These are phyloP conservation scores for Byssoonygena ceratinophila DNA, from an alignment of 2,329 filamentous ascomycete species.

Conservation along the genomic window DNA sequence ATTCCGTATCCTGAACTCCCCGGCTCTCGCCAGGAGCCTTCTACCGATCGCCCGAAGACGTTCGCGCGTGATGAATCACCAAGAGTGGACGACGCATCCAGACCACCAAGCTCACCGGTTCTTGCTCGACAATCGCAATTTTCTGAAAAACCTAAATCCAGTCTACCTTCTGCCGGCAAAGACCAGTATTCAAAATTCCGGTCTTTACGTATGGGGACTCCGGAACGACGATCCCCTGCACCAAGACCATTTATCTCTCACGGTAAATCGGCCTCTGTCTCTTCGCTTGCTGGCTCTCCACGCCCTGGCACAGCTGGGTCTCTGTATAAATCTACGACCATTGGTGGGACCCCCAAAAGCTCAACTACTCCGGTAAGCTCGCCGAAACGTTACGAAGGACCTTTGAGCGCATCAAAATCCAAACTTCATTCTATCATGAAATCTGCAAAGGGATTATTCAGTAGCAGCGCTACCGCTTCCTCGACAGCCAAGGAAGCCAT, in stretches of 20 bases:
- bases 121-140: slow-evolving; percentile 3
- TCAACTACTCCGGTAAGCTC: slow-evolving; percentile 51
- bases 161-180: background rate
- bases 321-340: slow-evolving; percentile 52
- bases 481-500: slow-evolving; percentile 50
- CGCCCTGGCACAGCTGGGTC: slow-evolving; percentile 30
- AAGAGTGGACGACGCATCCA: background rate
- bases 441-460: slow-evolving; percentile 74
- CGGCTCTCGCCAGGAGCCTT: slow-evolving; percentile 10
- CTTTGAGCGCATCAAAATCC: slow-evolving; percentile 82
- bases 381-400: slow-evolving; percentile 57
- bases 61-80: slow-evolving; percentile 35
- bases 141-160: background rate
- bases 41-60: slow-evolving; percentile 16
- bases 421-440: slow-evolving; percentile 85
- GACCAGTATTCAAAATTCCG: slow-evolving; percentile 7
- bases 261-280: slow-evolving; percentile 51
- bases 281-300: slow-evolving; percentile 48
- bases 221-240: slow-evolving; percentile 16
- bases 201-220: slow-evolving; percentile 13
- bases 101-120: slow-evolving; percentile 10
- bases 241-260: slow-evolving; percentile 35
- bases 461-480: slow-evolving; percentile 55
- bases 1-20: slow-evolving; percentile 31
- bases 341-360: slow-evolving; percentile 46